These are phyloP conservation scores for Populus tomentosa DNA, from an alignment of 441 rosid genomes.

Conservation along the genomic window DNA sequence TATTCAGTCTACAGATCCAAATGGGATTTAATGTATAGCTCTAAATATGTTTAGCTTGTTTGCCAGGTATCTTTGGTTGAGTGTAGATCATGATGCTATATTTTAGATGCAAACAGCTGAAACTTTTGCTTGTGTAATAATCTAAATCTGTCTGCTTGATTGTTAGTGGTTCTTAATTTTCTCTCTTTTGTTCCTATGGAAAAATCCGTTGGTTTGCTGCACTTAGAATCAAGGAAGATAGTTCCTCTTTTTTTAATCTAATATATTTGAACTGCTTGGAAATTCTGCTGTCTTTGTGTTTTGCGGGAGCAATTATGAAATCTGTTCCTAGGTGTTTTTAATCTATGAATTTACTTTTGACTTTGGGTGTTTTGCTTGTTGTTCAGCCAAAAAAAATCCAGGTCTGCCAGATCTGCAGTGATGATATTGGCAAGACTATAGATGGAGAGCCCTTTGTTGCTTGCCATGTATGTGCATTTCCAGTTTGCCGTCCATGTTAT, in stretches of 20 bases:
- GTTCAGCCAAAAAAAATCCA: slow-evolving; percentile 19
- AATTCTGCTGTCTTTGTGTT: background rate
- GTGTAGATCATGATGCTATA: background rate
- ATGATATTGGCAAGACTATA: slow-evolving; percentile 24
- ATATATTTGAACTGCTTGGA: background rate
- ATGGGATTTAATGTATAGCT: background rate
- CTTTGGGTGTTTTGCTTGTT: slow-evolving; percentile 3
- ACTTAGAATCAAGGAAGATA: background rate
- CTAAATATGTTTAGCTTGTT: background rate
- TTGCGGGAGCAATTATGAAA: background rate
- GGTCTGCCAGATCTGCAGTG: slow-evolving; percentile 43
- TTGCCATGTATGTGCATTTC: slow-evolving; percentile 41
- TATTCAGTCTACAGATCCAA: slow-evolving; percentile 3
- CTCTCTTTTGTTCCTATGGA: background rate
- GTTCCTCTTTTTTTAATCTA: background rate
- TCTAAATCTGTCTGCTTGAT: background rate
- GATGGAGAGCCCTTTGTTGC: slow-evolving; percentile 38
- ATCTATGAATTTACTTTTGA: background rate
- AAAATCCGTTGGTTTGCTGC: background rate
- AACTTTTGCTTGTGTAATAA: background rate
- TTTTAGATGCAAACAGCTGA: background rate
- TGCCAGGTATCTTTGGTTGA: background rate
- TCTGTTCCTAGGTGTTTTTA: background rate
- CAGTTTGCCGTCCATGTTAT: slow-evolving; percentile 41
- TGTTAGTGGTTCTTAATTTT: background rate